phyloP scores from a whole-genome alignment of 768 basidiomycete species.

The Agaricus sinodeliciosus region DNA sequence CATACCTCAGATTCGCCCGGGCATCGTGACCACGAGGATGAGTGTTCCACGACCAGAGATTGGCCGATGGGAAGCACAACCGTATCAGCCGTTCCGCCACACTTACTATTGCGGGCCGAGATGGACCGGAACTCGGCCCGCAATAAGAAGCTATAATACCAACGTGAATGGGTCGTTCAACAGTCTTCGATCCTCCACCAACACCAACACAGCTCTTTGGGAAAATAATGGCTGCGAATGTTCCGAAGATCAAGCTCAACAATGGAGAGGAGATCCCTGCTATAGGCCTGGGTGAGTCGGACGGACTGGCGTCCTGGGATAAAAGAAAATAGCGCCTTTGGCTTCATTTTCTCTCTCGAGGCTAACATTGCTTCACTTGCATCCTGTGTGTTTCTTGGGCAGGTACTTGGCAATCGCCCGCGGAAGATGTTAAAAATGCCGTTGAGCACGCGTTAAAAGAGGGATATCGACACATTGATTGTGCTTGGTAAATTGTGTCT shows the following conservation, averaged over 20 bases:
- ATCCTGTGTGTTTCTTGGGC: conserved; percentile 1
- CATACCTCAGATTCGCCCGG: too few relatives aligned
- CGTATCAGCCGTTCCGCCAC: too few relatives aligned
- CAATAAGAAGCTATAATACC: neutral
- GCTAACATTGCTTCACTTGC: conserved; percentile 8
- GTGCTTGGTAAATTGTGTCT: conserved; percentile 37
- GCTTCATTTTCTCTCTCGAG: neutral
- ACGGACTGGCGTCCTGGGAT: too few relatives aligned
- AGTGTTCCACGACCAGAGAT: too few relatives aligned
- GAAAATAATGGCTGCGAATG: conserved; percentile 20
- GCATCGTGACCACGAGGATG: too few relatives aligned
- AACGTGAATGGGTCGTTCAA: neutral
- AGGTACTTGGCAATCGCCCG: conserved; percentile 81
- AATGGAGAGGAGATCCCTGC: conserved; percentile 49
- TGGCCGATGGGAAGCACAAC: too few relatives aligned
- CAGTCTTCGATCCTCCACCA: neutral
- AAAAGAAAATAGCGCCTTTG: too few relatives aligned
- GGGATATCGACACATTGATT: conserved; percentile 76
- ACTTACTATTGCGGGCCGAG: too few relatives aligned
- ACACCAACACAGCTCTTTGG: neutral
- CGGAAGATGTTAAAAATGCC: conserved; percentile 64
- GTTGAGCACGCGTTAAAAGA: conserved; percentile 70
- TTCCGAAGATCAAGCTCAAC: conserved; percentile 53
- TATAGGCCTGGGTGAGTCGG: conserved; percentile 47
- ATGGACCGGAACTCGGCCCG: neutral